A percentile compares a stretch with the other conserved stretches of the same genome.
These are phyloP conservation scores for Phytophthora colocasiae DNA, from an alignment of 352 stramenopile genomes.

Conservation along the genomic window DNA sequence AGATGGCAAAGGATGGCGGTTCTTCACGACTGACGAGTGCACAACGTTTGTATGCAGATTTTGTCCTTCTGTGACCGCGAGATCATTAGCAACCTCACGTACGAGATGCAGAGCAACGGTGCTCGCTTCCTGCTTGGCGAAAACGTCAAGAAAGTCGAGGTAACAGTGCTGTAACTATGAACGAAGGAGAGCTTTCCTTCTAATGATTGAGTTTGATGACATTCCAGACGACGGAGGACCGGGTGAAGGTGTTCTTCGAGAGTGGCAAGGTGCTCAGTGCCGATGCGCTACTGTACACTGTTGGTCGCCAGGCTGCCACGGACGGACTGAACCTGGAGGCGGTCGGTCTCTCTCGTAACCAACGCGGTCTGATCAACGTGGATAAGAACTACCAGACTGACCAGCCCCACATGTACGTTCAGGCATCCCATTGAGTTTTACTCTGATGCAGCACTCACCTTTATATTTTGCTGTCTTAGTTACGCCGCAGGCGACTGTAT, in stretches of 20 bases:
- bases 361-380: slow-evolving; percentile 83
- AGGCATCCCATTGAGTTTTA: not conserved
- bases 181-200: not conserved
- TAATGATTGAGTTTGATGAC: slow-evolving; percentile 7
- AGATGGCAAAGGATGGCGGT: not conserved
- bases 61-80: slow-evolving; percentile 88
- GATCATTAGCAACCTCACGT: slow-evolving; percentile 88
- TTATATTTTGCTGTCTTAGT: slow-evolving; percentile 26
- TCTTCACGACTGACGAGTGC: not conserved
- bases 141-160: slow-evolving; percentile 77
- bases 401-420: slow-evolving; percentile 75
- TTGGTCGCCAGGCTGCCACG: slow-evolving; percentile 81
- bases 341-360: slow-evolving; percentile 79
- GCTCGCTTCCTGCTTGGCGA: slow-evolving; percentile 87
- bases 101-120: slow-evolving; percentile 91
- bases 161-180: slow-evolving; percentile 9
- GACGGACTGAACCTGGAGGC: slow-evolving; percentile 86
- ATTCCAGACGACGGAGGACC: slow-evolving; percentile 50
- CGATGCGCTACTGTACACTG: slow-evolving; percentile 84
- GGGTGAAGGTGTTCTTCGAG: slow-evolving; percentile 79
- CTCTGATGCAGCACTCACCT: not conserved
- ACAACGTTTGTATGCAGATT: slow-evolving; percentile 45
- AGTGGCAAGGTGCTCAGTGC: slow-evolving; percentile 76
- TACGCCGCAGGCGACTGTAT: slow-evolving; percentile 92
- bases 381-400: slow-evolving; percentile 91